Evolutionary conservation across 2,329 filamentous ascomycete genomes (phyloP).

Genomic region (Colletotrichum echinochloae): DNA sequence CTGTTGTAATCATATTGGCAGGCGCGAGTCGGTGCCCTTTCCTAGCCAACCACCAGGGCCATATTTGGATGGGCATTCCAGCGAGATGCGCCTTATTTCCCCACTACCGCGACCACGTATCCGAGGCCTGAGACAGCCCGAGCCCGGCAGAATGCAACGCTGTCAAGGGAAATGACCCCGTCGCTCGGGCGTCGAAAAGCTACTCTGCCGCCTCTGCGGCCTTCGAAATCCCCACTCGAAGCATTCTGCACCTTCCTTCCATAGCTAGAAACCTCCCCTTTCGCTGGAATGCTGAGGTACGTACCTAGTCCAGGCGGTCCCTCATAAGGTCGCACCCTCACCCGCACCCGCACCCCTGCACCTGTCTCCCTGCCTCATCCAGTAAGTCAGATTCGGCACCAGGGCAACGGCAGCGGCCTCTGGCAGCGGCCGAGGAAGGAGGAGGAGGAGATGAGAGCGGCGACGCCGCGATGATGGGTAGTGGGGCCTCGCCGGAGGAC

Average conservation of each 20-base stretch:
- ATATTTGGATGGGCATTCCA: neutral
- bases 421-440: neutral
- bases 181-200: neutral
- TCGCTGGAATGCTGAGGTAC: constrained; percentile 12
- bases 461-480: constrained; percentile 3
- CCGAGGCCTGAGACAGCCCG: neutral
- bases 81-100: neutral
- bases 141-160: neutral
- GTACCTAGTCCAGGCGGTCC: too few relatives aligned
- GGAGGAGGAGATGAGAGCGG: neutral
- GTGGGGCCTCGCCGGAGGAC: constrained; percentile 12
- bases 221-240: neutral
- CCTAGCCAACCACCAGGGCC: neutral
- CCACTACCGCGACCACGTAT: neutral
- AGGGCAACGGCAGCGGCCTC: neutral
- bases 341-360: neutral
- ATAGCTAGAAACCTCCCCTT: constrained; percentile 24
- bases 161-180: neutral
- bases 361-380: constrained; percentile 15
- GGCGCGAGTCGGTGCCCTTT: neutral
- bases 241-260: constrained; percentile 31
- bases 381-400: constrained; percentile 11
- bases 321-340: too few relatives aligned
- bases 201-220: neutral
- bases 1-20: too few relatives aligned